phyloP scores from a whole-genome alignment of 306 rosid species.

The Amphicarpaea edgeworthii region DNA sequence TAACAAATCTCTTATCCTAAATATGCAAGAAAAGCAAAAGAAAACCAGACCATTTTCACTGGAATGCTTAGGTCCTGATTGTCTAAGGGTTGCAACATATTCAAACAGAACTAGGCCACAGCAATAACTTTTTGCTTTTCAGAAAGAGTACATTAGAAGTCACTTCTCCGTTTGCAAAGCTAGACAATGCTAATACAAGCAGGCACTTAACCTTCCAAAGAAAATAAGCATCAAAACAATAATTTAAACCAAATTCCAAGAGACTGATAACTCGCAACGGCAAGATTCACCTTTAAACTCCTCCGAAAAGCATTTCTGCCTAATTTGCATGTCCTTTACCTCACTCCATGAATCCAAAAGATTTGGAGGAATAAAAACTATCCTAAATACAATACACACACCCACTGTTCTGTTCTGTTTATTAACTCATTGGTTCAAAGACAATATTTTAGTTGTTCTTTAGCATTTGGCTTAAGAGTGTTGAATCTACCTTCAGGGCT shows the following conservation, averaged over 20 bases:
- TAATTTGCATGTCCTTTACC: slow-evolving; percentile 21
- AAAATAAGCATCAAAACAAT: slow-evolving; percentile 19
- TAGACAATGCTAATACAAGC: background rate
- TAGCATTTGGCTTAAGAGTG: slow-evolving; percentile 25
- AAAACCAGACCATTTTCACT: slow-evolving; percentile 15
- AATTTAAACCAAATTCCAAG: slow-evolving; percentile 19
- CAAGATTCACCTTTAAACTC: slow-evolving; percentile 19
- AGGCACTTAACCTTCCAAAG: background rate
- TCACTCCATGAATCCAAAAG: slow-evolving; percentile 35
- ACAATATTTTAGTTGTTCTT: background rate
- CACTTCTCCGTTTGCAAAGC: background rate
- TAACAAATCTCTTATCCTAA: slow-evolving; percentile 26
- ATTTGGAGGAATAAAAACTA: slow-evolving; percentile 9
- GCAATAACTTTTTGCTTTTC: slow-evolving; percentile 3
- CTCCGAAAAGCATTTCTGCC: slow-evolving; percentile 29
- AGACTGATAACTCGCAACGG: background rate
- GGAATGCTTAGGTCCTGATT: background rate
- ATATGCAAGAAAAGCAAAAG: slow-evolving; percentile 5
- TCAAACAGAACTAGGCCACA: background rate
- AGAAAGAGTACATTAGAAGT: background rate
- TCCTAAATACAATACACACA: background rate
- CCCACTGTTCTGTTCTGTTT: background rate
- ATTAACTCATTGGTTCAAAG: slow-evolving; percentile 23
- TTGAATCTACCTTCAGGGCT: slow-evolving; percentile 78
- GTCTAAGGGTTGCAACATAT: background rate